Evolutionary conservation across 805 yeast genomes (phyloP).

Genomic region (Diddensiella santjacobensis): DNA sequence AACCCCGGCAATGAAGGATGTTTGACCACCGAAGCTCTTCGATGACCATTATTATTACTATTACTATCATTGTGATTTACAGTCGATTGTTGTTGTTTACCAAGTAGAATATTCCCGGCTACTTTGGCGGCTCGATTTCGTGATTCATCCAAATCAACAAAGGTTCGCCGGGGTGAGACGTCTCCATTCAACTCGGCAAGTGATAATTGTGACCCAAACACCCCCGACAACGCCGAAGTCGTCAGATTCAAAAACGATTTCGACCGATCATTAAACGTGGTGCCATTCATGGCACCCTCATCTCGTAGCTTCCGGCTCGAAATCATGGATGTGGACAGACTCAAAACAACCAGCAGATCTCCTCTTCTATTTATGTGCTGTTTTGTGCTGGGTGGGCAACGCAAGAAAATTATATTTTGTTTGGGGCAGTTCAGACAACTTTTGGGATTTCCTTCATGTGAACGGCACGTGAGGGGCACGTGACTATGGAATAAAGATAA

Average conservation of each 20-base stretch:
- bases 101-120: not conserved
- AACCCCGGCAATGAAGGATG: slow-evolving; percentile 8
- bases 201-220: slow-evolving; percentile 38
- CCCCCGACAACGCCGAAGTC: slow-evolving; percentile 34
- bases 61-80: not conserved
- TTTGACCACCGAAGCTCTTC: slow-evolving; percentile 2
- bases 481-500: not conserved
- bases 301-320: not conserved
- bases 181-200: slow-evolving; percentile 37
- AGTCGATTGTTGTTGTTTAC: not conserved
- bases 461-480: not conserved
- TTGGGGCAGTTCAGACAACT: not conserved
- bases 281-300: not conserved
- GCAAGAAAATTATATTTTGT: too few species aligned
- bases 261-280: slow-evolving; percentile 7
- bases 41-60: not conserved
- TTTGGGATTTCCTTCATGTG: not conserved
- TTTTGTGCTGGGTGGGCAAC: too few species aligned
- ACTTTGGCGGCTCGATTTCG: not conserved
- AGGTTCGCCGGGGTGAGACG: slow-evolving; percentile 7
- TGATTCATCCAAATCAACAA: not conserved
- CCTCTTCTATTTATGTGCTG: too few species aligned
- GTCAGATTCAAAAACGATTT: slow-evolving; percentile 26
- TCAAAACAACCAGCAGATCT: too few species aligned
- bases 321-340: too few species aligned